Base-by-base conservation (phyloP, 2,329 filamentous ascomycete genomes). In the Dactylellina drechsleri region DNA sequence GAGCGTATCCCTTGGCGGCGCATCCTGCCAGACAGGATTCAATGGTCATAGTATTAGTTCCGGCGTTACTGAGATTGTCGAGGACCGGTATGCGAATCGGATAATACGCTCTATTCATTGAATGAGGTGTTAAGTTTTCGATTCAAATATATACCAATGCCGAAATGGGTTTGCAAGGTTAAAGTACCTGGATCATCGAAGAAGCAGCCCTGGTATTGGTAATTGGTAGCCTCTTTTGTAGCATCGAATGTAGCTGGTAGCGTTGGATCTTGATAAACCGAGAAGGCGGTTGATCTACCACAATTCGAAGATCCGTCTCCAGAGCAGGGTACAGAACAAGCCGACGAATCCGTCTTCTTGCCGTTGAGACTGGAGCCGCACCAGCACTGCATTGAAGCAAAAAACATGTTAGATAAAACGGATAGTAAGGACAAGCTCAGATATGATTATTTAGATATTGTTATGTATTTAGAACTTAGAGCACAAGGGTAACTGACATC, bases 211-310 rank as follows among this genome's bases (percentile, higher is more conserved):
- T 8, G 4, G 12, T 52, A 23, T 7, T 52, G 18, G 20, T 52
- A 52, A 12, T 18, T 18, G n/a, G 47, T 52, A 5, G 20, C 47
- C 6, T n/a, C 47, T 7, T 18, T 52, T 23, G 16, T 18, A 8
- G 20, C 16, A 23, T 52, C 47, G 31, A 36, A 36, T 2, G 10
- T 18, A 10, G 4, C 47, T 52, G n/a, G n/a, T n/a, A 52, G n/a
- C 4, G 47, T 52, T 52, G 47, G 47, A 23, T 52, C 47, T 18
- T n/a, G 10, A 23, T 52, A 52, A 52, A 52, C 18, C 12, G 47
- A 52, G 18, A 18, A 52, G 18, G 20, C 47, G 3, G 47, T 23
- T 8, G 47, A 13, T 18, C 47, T 16, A 23, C 47, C 47, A 23
- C 47, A 52, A 23, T 52, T 13, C 16, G 10, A 18, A 13, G 47